Conservation (phyloP, 805 yeast species). For the Candida suzukii region DNA sequence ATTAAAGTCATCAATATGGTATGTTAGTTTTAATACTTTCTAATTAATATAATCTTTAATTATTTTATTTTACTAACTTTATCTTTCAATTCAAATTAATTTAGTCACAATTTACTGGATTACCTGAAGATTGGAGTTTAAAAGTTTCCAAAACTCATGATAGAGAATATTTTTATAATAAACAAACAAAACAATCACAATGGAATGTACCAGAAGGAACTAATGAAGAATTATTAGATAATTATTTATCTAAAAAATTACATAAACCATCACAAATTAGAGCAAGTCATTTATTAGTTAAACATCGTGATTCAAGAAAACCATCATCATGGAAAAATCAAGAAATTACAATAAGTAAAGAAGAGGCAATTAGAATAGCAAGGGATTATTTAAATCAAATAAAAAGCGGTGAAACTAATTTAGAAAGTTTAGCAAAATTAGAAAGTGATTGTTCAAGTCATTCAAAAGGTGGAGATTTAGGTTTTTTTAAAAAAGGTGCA, state of each 20-base stretch:
- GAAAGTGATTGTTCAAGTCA: conserved; percentile 89
- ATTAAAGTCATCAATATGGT: not conserved
- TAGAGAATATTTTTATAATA: conserved; percentile 77
- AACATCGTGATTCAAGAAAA: conserved; percentile 77
- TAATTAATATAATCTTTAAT: no score
- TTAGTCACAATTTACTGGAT: conserved; percentile 46
- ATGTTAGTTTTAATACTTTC: no score
- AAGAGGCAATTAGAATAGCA: conserved; percentile 69
- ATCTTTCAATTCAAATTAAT: no score
- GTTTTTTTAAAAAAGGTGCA: conserved; percentile 79
- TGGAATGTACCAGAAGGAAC: conserved; percentile 94
- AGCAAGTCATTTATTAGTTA: conserved; percentile 75
- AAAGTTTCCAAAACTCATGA: conserved; percentile 72
- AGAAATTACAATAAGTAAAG: conserved; percentile 71
- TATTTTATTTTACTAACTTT: not conserved
- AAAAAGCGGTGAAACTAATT: conserved; percentile 54
- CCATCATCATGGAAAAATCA: conserved; percentile 85
- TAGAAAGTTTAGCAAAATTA: conserved; percentile 68
- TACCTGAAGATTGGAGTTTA: conserved; percentile 83
- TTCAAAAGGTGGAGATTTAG: conserved; percentile 85
- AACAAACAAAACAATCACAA: conserved; percentile 60
- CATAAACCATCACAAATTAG: conserved; percentile 63
- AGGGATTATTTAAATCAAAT: conserved; percentile 51
- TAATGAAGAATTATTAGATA: conserved; percentile 49
- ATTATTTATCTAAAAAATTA: conserved; percentile 41